A percentile compares a stretch with the other conserved stretches of the same genome.
These are phyloP conservation scores for Gastrodia elata DNA, from an alignment of 106 monocot genomes.

Conservation along the genomic window DNA sequence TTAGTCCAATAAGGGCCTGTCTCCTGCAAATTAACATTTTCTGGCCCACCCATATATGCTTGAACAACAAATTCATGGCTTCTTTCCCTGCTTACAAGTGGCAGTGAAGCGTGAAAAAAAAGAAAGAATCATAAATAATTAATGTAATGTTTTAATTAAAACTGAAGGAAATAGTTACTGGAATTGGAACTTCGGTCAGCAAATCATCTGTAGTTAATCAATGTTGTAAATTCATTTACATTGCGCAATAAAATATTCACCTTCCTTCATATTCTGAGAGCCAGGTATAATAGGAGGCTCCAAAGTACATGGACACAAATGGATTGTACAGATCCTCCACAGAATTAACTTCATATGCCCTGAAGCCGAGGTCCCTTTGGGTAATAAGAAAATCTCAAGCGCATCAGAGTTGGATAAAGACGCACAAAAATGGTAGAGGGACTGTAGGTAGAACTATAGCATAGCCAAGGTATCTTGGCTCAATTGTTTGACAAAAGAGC, in stretches of 20 bases:
- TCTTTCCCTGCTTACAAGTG: constrained; percentile 39
- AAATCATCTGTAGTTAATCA: background rate
- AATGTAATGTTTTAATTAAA: background rate
- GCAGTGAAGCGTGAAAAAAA: background rate
- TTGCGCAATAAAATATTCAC: constrained; percentile 27
- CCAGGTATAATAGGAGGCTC: constrained; percentile 76
- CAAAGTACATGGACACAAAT: constrained; percentile 95
- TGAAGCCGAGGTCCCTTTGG: constrained; percentile 53
- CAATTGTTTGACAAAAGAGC: background rate
- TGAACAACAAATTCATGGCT: constrained; percentile 72
- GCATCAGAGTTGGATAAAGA: background rate
- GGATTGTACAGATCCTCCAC: constrained; percentile 90
- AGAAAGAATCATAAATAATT: background rate
- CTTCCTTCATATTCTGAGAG: constrained; percentile 87
- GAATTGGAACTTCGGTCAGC: background rate
- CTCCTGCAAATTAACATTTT: constrained; percentile 75
- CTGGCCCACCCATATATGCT: constrained; percentile 80
- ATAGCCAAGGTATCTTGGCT: background rate
- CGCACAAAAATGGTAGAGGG: background rate
- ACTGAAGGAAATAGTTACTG: background rate
- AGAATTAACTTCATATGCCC: constrained; percentile 61
- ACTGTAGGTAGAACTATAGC: background rate
- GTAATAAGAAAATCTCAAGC: background rate
- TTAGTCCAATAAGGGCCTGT: constrained; percentile 66
- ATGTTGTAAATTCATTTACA: background rate